phyloP scores from a whole-genome alignment of 1,284 basidiomycete genomes.

The Boletus mariae region DNA sequence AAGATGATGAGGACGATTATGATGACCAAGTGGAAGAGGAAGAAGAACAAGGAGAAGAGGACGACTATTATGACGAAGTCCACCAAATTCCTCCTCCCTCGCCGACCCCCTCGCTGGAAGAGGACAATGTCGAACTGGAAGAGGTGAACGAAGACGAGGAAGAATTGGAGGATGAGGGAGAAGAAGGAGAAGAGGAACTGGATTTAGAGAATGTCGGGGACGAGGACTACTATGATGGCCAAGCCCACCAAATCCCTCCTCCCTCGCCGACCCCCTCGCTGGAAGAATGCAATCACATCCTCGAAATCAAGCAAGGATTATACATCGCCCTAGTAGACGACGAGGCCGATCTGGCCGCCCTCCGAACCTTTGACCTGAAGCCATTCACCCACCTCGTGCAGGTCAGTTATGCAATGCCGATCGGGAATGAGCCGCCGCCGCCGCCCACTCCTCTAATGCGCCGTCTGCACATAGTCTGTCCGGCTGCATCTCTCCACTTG shows the following conservation, averaged over 20 bases:
- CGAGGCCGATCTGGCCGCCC: too few species aligned
- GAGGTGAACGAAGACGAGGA: too few species aligned
- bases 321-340: not conserved
- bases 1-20: not conserved
- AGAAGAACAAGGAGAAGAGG: too few species aligned
- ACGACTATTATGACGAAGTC: too few species aligned
- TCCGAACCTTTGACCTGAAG: not conserved
- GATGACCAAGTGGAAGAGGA: too few species aligned
- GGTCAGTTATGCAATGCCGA: not conserved
- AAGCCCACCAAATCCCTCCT: not conserved
- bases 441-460: too few species aligned
- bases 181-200: too few species aligned
- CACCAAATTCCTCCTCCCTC: not conserved
- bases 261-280: not conserved
- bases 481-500: too few species aligned
- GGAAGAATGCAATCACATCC: slow-evolving; percentile 2
- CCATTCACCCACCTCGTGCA: too few species aligned
- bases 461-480: not conserved
- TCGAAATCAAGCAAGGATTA: slow-evolving; percentile 1
- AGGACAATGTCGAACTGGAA: not conserved
- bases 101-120: not conserved
- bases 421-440: too few species aligned
- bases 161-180: too few species aligned
- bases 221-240: not conserved
- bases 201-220: too few species aligned